Conservation (phyloP, 2,329 filamentous ascomycete genomes). For the Pseudocercospora eumusae region DNA sequence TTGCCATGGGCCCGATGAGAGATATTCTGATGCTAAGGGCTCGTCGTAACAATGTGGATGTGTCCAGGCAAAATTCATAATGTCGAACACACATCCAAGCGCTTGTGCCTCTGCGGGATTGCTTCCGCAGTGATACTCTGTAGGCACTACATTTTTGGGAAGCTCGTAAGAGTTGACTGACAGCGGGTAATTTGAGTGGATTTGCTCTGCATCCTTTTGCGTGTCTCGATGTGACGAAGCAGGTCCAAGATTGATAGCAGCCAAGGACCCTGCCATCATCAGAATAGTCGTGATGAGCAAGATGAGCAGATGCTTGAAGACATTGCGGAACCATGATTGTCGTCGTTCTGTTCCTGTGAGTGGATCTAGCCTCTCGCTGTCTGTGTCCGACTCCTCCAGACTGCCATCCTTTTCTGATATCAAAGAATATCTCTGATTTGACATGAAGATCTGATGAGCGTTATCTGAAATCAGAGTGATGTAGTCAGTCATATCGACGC, state of each 20-base stretch:
- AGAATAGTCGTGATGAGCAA: background rate
- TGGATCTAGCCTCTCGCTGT: background rate
- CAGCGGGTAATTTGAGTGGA: slow-evolving; percentile 1
- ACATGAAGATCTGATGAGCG: background rate
- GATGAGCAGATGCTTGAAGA: background rate
- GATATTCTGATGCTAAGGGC: background rate
- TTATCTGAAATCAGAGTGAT: background rate
- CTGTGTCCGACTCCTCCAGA: background rate
- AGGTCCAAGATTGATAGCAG: background rate
- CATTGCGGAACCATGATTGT: background rate
- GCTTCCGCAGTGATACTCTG: slow-evolving; percentile 6
- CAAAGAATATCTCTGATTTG: background rate
- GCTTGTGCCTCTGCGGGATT: slow-evolving; percentile 1
- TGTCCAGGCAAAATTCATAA: slow-evolving; percentile 7
- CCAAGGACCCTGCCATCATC: background rate
- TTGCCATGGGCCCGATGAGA: background rate
- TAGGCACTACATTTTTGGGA: background rate
- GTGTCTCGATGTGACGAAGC: background rate
- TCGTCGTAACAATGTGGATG: background rate
- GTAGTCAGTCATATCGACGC: slow-evolving; percentile 6
- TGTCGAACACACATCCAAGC: background rate
- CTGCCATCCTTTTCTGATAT: slow-evolving; percentile 3
- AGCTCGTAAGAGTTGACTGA: slow-evolving; percentile 5
- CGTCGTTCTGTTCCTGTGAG: background rate
- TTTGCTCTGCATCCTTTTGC: background rate